Evolutionary conservation across 768 basidiomycete species (phyloP).

Genomic region (Suillus fuscotomentosus): DNA sequence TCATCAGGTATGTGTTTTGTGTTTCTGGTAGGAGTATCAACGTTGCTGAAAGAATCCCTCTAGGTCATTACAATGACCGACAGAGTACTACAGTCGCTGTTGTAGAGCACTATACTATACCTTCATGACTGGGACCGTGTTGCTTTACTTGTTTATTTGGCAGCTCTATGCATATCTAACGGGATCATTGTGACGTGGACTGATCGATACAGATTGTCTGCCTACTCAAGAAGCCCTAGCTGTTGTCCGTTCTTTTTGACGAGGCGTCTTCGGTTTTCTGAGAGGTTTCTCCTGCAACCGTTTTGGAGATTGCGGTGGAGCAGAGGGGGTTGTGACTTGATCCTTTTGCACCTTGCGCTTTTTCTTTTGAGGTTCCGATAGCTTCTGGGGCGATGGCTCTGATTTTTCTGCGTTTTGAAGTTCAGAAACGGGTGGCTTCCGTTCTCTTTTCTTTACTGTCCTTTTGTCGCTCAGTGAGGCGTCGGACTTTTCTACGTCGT

Average conservation of each 20-base stretch:
- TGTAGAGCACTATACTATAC: slow-evolving; percentile 27
- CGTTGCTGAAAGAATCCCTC: slow-evolving; percentile 9
- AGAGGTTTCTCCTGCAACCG: background rate
- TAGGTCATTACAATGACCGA: slow-evolving; percentile 71
- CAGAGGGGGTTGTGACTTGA: background rate
- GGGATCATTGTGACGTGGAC: background rate
- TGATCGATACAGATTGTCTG: background rate
- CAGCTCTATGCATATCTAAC: background rate
- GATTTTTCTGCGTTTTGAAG: background rate
- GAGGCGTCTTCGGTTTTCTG: background rate
- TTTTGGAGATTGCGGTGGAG: background rate
- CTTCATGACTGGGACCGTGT: background rate
- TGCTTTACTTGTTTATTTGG: background rate
- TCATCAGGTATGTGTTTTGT: slow-evolving; percentile 56
- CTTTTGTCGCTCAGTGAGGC: background rate
- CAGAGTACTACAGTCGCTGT: slow-evolving; percentile 56
- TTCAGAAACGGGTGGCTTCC: background rate
- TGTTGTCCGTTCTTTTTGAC: slow-evolving; percentile 1
- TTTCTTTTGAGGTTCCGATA: background rate
- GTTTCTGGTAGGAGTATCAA: background rate
- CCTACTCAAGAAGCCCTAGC: background rate
- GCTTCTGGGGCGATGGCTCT: background rate
- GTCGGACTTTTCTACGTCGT: background rate
- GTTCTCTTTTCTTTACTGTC: background rate
- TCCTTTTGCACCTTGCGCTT: background rate